phyloP scores from a whole-genome alignment of 2,329 filamentous ascomycete species.

The Fusarium brachygibbosum region DNA sequence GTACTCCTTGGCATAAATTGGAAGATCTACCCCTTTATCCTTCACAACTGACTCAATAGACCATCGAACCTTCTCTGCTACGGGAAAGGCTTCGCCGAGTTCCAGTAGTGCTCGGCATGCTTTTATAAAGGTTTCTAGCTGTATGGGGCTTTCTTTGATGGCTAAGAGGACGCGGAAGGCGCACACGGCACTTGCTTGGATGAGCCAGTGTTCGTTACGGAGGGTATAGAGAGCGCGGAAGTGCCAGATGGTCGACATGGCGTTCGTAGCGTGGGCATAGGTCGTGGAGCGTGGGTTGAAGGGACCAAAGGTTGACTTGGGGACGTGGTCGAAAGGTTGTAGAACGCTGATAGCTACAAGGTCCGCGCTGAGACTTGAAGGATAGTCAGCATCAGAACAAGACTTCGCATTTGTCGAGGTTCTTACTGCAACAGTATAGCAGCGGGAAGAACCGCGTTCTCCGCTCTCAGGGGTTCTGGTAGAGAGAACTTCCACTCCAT shows the following conservation, averaged over 20 bases:
- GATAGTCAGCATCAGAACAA: background rate
- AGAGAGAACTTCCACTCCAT: slow-evolving; percentile 36
- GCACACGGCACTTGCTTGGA: slow-evolving; percentile 29
- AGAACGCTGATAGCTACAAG: slow-evolving; percentile 29
- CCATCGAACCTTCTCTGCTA: slow-evolving; percentile 21
- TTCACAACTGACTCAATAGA: slow-evolving; percentile 23
- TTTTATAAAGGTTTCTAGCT: slow-evolving; percentile 36
- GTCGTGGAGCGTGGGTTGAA: slow-evolving; percentile 21
- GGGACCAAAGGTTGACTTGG: slow-evolving; percentile 30
- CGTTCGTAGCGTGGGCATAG: slow-evolving; percentile 30
- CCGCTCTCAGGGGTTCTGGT: slow-evolving; percentile 24
- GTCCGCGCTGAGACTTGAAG: slow-evolving; percentile 16
- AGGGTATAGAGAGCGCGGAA: slow-evolving; percentile 30
- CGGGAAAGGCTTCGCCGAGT: slow-evolving; percentile 25
- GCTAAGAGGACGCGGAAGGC: slow-evolving; percentile 26
- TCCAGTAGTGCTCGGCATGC: slow-evolving; percentile 29
- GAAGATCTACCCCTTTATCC: slow-evolving; percentile 16
- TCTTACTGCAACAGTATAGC: slow-evolving; percentile 31
- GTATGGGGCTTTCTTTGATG: slow-evolving; percentile 24
- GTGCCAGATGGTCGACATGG: slow-evolving; percentile 39
- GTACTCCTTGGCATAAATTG: slow-evolving; percentile 25
- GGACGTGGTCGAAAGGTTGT: slow-evolving; percentile 21
- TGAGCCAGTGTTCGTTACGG: slow-evolving; percentile 27
- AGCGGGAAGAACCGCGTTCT: slow-evolving; percentile 21
- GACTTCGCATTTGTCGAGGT: rapidly evolving